Conservation (phyloP, 23 red algal species). For the Chondrus crispus region DNA sequence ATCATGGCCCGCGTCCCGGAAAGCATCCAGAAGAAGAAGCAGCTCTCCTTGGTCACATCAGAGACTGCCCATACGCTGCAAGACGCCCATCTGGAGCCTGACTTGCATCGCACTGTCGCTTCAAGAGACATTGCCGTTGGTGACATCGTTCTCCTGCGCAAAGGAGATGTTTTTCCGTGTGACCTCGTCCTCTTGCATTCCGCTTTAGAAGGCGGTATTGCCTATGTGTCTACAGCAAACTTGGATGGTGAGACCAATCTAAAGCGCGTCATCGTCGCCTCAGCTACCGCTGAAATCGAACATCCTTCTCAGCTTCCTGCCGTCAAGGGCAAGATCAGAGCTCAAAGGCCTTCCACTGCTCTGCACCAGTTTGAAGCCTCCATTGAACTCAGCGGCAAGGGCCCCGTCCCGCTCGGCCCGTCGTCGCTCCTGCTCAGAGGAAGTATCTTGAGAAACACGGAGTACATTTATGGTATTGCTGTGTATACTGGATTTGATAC, state of each 20-base stretch:
- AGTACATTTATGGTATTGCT: constrained; percentile 73
- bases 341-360: constrained; percentile 31
- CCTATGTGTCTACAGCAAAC: constrained; percentile 76
- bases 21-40: not conserved
- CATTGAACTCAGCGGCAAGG: constrained; percentile 21
- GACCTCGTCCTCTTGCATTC: constrained; percentile 86
- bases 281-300: constrained; percentile 8
- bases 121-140: constrained; percentile 74
- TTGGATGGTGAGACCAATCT: constrained; percentile 97
- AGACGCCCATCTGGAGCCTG: constrained; percentile 17
- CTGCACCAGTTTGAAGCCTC: constrained; percentile 61
- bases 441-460: constrained; percentile 78
- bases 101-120: constrained; percentile 29
- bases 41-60: constrained; percentile 21
- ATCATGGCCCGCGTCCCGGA: constrained; percentile 41
- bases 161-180: constrained; percentile 76
- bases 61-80: not conserved
- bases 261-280: constrained; percentile 56
- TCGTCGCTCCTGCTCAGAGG: constrained; percentile 79
- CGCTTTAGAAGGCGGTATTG: constrained; percentile 66
- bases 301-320: constrained; percentile 30
- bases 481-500: constrained; percentile 84
- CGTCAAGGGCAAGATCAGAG: constrained; percentile 37
- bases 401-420: constrained; percentile 45
- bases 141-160: constrained; percentile 82